These are phyloP conservation scores for Macrolepiota dolichaula DNA, from an alignment of 768 basidiomycete genomes.

Conservation along the genomic window DNA sequence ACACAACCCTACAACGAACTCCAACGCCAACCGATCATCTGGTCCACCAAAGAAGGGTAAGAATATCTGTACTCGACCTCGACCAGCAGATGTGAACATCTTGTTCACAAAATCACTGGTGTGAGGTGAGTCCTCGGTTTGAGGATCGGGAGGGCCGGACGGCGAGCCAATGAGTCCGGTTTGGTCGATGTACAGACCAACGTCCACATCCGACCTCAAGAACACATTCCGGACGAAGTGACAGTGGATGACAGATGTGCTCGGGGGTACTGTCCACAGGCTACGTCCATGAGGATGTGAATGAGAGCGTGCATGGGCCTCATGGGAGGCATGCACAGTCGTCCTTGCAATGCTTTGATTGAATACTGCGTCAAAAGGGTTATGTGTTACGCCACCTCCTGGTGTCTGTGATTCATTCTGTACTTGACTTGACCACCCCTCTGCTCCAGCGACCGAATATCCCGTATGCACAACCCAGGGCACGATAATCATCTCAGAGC, in stretches of 20 bases:
- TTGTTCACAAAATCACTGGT: conserved; percentile 1
- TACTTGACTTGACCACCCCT: too few relatives aligned
- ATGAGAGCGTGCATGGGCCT: conserved; percentile 17
- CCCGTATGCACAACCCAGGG: conserved; percentile 57
- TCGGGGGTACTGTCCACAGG: not conserved
- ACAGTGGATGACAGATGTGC: conserved; percentile 58
- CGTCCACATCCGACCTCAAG: conserved; percentile 65
- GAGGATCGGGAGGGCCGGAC: not conserved
- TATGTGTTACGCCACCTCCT: conserved; percentile 23
- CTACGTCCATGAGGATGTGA: not conserved
- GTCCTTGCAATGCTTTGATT: conserved; percentile 26
- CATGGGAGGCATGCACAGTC: not conserved
- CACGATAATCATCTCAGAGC: conserved; percentile 72
- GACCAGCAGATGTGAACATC: not conserved
- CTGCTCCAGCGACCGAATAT: not conserved
- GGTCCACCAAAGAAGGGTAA: conserved; percentile 44
- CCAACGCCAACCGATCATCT: conserved; percentile 84
- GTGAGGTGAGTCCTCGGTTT: not conserved
- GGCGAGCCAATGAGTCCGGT: conserved; percentile 29
- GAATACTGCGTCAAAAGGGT: conserved; percentile 76
- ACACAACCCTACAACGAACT: conserved; percentile 83
- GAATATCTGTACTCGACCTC: too few relatives aligned
- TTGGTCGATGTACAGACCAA: conserved; percentile 81
- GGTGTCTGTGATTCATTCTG: not conserved
- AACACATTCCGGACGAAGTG: conserved; percentile 85